Conservation (phyloP, 352 stramenopile genomes). For the Phytopythium kandeliae region DNA sequence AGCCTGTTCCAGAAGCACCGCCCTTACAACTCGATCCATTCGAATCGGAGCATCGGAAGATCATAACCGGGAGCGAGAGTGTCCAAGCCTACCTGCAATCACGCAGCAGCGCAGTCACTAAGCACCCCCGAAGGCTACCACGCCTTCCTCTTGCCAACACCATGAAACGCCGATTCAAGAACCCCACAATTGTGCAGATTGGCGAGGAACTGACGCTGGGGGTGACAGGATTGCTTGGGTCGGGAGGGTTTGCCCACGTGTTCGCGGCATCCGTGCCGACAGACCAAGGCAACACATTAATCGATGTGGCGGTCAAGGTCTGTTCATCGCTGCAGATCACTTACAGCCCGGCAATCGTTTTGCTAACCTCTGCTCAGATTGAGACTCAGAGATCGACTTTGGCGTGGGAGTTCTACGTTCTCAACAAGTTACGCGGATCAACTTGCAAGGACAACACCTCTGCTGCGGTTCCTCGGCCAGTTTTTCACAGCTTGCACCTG, state of each 20-base stretch:
- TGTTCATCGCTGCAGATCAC: neutral
- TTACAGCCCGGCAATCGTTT: too few species aligned
- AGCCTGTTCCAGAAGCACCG: neutral
- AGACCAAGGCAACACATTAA: constrained; percentile 11
- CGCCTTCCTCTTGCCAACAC: constrained; percentile 36
- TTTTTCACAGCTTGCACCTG: constrained; percentile 34
- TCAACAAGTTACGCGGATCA: constrained; percentile 28
- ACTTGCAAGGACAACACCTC: neutral
- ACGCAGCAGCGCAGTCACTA: constrained; percentile 35
- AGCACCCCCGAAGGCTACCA: constrained; percentile 48
- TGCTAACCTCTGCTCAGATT: constrained; percentile 23
- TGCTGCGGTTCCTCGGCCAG: constrained; percentile 5
- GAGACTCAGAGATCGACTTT: constrained; percentile 67
- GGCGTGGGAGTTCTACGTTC: constrained; percentile 79
- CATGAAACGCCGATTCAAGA: constrained; percentile 52
- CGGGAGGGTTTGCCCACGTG: constrained; percentile 70
- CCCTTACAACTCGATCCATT: constrained; percentile 44
- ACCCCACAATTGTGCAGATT: constrained; percentile 28
- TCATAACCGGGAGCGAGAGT: constrained; percentile 30
- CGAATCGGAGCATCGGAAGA: constrained; percentile 33
- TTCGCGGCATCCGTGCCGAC: constrained; percentile 47
- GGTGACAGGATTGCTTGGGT: constrained; percentile 53
- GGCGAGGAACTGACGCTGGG: constrained; percentile 27
- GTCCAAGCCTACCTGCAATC: constrained; percentile 44
- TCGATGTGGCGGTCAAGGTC: constrained; percentile 65